Base-by-base conservation (phyloP, 2,329 filamentous ascomycete genomes). In the Trichoderma sp. region DNA sequence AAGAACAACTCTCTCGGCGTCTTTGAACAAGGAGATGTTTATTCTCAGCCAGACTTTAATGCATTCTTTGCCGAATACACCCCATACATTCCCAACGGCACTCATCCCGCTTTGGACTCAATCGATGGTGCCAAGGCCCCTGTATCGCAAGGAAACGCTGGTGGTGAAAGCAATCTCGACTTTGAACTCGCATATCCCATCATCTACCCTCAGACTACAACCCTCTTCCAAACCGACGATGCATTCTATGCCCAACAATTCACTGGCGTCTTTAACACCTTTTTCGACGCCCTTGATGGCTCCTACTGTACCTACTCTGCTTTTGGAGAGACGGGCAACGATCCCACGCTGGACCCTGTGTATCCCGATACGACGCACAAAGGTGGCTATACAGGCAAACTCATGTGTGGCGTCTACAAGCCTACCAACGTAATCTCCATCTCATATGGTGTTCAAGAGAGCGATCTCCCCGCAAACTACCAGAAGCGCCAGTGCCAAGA, bases 291-390 rank as follows among this genome's bases (percentile, higher is more conserved):
- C 35, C 83, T 89, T 56, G 88, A 89, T 77, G 88, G 87, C 4
- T 86, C 85, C 65, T 90, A 89, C 81, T 90, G 89, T 82, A 85
- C 84, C 9, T 87, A 86, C 77, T 83, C 83, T n/a, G 87, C 87
- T 1, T 89, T 83, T 75, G 86, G 86, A 64, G 85, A 88, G 78
- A 87, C 83, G 0, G 88, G 88, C 14, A 84, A 90, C 76, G 81
- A 75, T 24, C 21, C 65, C 12, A 59, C 29, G 1, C 14, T 88
- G 7, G 89, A 90, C 77, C 87, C 88, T 0, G 81, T 81, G 6
- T 90, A 90, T 77, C 89, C 88, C 1, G 85, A 89, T 77, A 81
- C 84, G 4, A 81, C 84, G 3, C 80, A 83, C 82, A n/a, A 41
- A 35, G 27, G 68, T 38, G 75, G 65, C 4, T 66, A 76, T 11